phyloP scores from a whole-genome alignment of 441 rosid species.

The Viola pubescens region DNA sequence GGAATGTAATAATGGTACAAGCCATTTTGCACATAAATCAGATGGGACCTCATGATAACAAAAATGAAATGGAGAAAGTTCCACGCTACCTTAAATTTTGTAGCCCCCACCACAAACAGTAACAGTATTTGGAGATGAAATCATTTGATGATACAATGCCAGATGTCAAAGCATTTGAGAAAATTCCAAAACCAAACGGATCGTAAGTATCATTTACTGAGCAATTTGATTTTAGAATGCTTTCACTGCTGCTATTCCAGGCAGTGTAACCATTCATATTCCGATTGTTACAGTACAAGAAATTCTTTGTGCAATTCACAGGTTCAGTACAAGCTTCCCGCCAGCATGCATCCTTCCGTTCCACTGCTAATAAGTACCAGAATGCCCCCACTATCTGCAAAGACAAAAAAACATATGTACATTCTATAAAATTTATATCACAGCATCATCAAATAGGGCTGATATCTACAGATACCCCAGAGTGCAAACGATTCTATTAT shows the following conservation, averaged over 20 bases:
- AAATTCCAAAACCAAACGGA: slow-evolving; percentile 80
- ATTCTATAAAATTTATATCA: background rate
- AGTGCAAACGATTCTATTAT: too few species aligned
- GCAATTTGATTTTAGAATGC: slow-evolving; percentile 36
- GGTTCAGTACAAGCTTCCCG: slow-evolving; percentile 31
- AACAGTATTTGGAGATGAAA: slow-evolving; percentile 71
- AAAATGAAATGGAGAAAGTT: background rate
- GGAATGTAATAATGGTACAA: too few species aligned
- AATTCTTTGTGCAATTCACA: slow-evolving; percentile 32
- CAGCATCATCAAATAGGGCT: background rate
- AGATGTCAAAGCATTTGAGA: slow-evolving; percentile 51
- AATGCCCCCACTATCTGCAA: slow-evolving; percentile 88
- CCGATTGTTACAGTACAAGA: slow-evolving; percentile 72
- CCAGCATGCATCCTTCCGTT: slow-evolving; percentile 87
- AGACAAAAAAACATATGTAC: slow-evolving; percentile 4
- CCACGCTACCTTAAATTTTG: slow-evolving; percentile 76
- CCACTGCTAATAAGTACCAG: slow-evolving; percentile 86
- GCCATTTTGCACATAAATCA: too few species aligned
- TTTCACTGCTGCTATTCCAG: slow-evolving; percentile 35
- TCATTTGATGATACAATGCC: slow-evolving; percentile 61
- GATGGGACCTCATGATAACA: background rate
- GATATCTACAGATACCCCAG: background rate
- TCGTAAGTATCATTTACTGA: slow-evolving; percentile 27
- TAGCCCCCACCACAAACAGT: slow-evolving; percentile 98
- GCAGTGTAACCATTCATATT: slow-evolving; percentile 30